phyloP scores from a whole-genome alignment of 257 asterid species.

The Hygrophila difformis region DNA sequence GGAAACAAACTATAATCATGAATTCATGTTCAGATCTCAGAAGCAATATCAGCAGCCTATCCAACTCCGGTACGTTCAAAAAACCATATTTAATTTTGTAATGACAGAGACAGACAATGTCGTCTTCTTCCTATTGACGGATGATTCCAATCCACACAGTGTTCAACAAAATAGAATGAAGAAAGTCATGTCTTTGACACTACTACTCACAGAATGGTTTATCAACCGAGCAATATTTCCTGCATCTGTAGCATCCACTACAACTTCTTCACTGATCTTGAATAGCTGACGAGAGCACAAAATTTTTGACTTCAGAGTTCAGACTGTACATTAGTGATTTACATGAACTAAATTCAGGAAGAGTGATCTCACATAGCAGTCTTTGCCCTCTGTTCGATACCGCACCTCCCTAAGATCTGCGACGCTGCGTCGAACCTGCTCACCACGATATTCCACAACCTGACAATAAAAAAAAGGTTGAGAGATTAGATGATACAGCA shows the following conservation, averaged over 20 bases:
- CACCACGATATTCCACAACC: constrained; percentile 99
- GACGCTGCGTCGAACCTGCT: constrained; percentile 87
- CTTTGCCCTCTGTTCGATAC: constrained; percentile 78
- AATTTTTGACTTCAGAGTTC: constrained; percentile 10
- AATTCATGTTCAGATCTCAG: neutral
- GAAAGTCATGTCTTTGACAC: too few species aligned
- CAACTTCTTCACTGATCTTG: constrained; percentile 95
- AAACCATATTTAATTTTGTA: neutral
- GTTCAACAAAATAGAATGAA: too few species aligned
- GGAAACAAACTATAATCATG: constrained; percentile 1
- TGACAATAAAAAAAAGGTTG: constrained; percentile 16
- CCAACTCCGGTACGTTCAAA: neutral
- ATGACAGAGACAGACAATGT: too few species aligned
- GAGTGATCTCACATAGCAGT: constrained; percentile 91
- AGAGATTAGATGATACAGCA: neutral
- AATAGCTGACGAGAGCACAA: constrained; percentile 65
- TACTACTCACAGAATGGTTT: constrained; percentile 61
- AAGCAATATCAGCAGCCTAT: too few species aligned
- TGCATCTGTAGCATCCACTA: constrained; percentile 93
- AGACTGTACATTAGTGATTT: neutral
- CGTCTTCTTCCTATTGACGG: too few species aligned
- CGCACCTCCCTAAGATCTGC: constrained; percentile 94
- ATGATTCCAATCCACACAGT: too few species aligned
- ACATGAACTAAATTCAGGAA: too few species aligned
- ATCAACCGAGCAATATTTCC: constrained; percentile 95